A percentile compares a stretch with the other conserved stretches of the same genome.
phyloP scores from a whole-genome alignment of 495 filamentous ascomycete species.

The Mycothermus thermophilus region DNA sequence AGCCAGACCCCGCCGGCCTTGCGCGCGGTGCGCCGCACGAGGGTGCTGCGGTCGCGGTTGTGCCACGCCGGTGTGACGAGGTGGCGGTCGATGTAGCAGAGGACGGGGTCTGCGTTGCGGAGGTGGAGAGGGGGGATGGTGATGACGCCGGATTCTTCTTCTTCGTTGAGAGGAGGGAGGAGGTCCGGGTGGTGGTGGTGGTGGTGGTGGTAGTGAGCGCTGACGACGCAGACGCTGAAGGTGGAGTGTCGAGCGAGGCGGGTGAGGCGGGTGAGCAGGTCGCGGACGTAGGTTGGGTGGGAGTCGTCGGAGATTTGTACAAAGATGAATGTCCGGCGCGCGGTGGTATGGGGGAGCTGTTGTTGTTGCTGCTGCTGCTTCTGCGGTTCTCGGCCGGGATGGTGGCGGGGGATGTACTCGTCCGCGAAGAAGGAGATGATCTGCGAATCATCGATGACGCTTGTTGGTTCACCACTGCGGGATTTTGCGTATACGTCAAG shows the following conservation, averaged over 20 bases:
- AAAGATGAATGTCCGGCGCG: conserved; percentile 23
- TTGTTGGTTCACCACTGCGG: conserved; percentile 1
- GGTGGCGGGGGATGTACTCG: conserved; percentile 19
- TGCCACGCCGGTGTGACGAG: conserved; percentile 24
- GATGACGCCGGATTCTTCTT: conserved; percentile 14
- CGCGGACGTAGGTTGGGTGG: conserved; percentile 16
- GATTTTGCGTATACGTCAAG: conserved; percentile 10
- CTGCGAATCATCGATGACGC: conserved; percentile 16
- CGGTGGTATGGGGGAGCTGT: conserved; percentile 15
- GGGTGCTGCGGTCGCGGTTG: conserved; percentile 17
- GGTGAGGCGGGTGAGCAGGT: conserved; percentile 18
- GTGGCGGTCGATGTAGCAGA: conserved; percentile 22
- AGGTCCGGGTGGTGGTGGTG: no score
- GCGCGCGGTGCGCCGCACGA: conserved; percentile 14
- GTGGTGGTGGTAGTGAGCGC: conserved; percentile 14
- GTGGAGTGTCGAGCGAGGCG: conserved; percentile 24
- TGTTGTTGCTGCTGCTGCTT: no score
- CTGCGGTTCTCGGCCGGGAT: no score
- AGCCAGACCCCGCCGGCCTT: conserved; percentile 24
- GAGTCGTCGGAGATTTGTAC: conserved; percentile 22
- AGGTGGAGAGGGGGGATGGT: conserved; percentile 20
- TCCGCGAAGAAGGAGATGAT: conserved; percentile 24
- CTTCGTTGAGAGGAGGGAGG: no score
- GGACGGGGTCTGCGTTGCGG: conserved; percentile 23
- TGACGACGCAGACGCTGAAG: conserved; percentile 26